Evolutionary conservation across 1,284 basidiomycete species (phyloP), one percentile per base, ranked within the genome.

Genomic region (Sanghuangporus weigelae): DNA sequence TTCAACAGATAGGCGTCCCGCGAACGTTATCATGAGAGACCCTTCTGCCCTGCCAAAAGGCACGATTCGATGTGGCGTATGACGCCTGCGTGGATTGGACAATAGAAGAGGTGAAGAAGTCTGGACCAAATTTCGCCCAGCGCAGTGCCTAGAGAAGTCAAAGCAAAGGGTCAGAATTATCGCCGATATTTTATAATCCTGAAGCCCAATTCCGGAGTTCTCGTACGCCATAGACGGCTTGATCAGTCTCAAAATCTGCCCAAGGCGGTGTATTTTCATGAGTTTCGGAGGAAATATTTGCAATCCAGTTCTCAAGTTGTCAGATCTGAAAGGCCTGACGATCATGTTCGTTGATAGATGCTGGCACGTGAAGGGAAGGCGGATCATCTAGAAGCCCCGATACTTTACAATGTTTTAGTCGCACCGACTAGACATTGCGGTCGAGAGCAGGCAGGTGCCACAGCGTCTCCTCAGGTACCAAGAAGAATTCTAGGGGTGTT

Each of bases 1-100:
- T 44, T 44, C 42, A 38, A 36, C 14, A 36, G 31, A 36, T 54
- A 54, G 16, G 26, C 53, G 35, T 54, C 53, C 53, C 53, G 53
- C 53, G 53, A 54, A n/a, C 21, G 53, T 54, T 35, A n/a, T 19
- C 12, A 31, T 16, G 8, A 2, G 38, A 1, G 16, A 4, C 3
- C 53, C 35, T 54, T 49, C 19, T 54, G 50, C 36, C 36, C 53
- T 54, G 53, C 53, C 19, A 54, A 31, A 54, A 54, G 53, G 53
- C 14, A 38, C 53, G 7, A 7, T 16, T 36, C 26, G n/a, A 31
- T 54, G 26, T 38, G 31, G 31, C 26, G 31, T 54, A 54, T 54
- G 31, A 54, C 53, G 53, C 53, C 16, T 36, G 8, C 53, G 53
- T 35, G 53, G 31, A 31, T 31, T 19, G 14, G 53, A 11, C 23